Percentiles rank a stretch among this genome's conserved stretches.
phyloP scores from a whole-genome alignment of 2,329 filamentous ascomycete genomes.

The Aureobasidium sp. region DNA sequence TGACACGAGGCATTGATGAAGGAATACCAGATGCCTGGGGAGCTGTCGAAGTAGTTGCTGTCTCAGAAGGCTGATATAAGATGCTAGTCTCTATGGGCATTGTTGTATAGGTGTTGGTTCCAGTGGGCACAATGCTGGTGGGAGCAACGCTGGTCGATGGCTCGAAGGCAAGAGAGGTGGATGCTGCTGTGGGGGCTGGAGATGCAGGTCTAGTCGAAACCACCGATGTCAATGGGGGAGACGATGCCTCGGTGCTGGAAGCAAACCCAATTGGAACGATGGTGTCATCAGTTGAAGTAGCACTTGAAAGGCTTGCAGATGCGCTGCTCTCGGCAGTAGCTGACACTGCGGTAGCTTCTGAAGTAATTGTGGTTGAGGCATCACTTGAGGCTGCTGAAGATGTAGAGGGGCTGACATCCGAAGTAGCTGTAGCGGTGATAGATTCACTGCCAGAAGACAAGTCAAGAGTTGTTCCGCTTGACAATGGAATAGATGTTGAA shows the following conservation, averaged over 20 bases:
- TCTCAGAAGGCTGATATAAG: constrained; percentile 47
- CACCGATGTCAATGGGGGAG: constrained; percentile 5
- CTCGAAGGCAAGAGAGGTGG: constrained; percentile 21
- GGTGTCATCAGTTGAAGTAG: background rate
- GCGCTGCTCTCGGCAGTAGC: constrained; percentile 3
- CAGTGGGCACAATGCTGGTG: constrained; percentile 40
- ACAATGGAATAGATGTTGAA: constrained; percentile 8
- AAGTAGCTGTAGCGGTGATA: background rate
- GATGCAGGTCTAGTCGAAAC: background rate
- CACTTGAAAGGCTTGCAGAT: background rate
- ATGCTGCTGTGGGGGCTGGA: constrained; percentile 13
- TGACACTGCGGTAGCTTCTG: constrained; percentile 9
- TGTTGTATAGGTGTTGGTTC: constrained; percentile 39
- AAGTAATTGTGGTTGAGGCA: background rate
- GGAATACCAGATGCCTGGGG: constrained; percentile 50
- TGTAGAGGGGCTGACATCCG: background rate
- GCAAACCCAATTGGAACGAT: background rate
- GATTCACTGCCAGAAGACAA: background rate
- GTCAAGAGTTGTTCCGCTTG: background rate
- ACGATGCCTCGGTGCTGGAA: background rate
- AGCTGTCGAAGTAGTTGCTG: constrained; percentile 28
- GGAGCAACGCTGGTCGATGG: constrained; percentile 28
- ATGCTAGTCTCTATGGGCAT: constrained; percentile 56
- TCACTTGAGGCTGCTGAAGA: background rate
- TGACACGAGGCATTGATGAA: constrained; percentile 63